Percentiles rank a stretch among this genome's conserved stretches.
phyloP scores from a whole-genome alignment of 352 stramenopile species.

The Thraustochytrium striatum region DNA sequence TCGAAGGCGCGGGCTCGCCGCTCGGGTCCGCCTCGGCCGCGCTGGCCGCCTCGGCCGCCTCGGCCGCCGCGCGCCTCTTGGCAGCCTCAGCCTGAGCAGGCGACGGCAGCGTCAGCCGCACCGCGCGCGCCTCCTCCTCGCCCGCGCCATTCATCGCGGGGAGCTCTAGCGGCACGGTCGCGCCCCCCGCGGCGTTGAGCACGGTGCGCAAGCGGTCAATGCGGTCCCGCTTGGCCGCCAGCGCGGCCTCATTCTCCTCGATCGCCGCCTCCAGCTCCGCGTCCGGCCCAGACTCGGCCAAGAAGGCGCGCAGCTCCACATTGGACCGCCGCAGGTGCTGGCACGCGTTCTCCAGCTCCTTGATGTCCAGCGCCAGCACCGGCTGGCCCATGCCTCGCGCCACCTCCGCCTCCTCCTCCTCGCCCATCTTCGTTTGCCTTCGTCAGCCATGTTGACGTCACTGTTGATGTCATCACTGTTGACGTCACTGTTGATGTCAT shows the following conservation, averaged over 20 bases:
- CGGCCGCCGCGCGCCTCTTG: too few relatives aligned
- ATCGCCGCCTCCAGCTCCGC: slow-evolving; percentile 3
- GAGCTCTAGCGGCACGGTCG: neutral
- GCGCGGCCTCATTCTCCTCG: slow-evolving; percentile 27
- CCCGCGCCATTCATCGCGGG: neutral
- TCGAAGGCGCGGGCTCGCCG: too few relatives aligned
- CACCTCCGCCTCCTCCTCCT: neutral
- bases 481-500: neutral
- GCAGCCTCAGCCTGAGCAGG: neutral
- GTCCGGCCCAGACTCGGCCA: slow-evolving; percentile 14
- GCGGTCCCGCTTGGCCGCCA: neutral
- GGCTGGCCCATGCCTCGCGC: too few relatives aligned
- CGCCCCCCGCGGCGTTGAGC: neutral
- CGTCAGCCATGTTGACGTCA: neutral
- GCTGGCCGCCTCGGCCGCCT: too few relatives aligned
- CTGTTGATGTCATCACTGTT: neutral
- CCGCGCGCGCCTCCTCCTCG: neutral
- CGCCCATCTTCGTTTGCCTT: neutral
- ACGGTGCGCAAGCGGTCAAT: slow-evolving; percentile 7
- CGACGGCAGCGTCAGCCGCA: neutral
- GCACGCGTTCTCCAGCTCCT: slow-evolving; percentile 40
- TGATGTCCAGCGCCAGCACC: slow-evolving; percentile 40
- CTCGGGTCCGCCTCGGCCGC: too few relatives aligned
- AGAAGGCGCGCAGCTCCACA: neutral
- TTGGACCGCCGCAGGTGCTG: slow-evolving; percentile 40